phyloP scores from a whole-genome alignment of 768 basidiomycete species.

The Hygrophoropsis aurantiaca region DNA sequence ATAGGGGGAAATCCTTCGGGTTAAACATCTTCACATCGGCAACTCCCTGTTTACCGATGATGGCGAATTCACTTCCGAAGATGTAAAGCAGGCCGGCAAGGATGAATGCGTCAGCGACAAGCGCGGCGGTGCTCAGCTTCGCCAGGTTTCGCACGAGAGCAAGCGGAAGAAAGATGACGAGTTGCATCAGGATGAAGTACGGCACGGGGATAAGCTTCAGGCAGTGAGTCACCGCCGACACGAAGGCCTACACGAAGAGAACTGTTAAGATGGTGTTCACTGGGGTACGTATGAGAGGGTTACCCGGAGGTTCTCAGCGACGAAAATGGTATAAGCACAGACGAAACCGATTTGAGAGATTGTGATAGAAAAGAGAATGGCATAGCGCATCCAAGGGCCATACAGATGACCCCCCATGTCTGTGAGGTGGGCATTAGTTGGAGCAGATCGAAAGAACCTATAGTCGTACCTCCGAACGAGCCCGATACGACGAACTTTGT shows the following conservation, averaged over 20 bases:
- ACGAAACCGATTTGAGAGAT: constrained; percentile 91
- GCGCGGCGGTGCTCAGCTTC: constrained; percentile 87
- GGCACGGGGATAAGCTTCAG: constrained; percentile 61
- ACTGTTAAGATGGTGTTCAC: neutral
- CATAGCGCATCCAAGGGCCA: constrained; percentile 89
- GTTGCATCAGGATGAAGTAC: constrained; percentile 81
- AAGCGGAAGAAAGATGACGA: constrained; percentile 86
- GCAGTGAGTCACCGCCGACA: constrained; percentile 79
- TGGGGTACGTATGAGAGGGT: neutral
- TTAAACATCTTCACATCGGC: constrained; percentile 89
- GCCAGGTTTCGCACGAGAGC: constrained; percentile 92
- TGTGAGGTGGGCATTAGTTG: constrained; percentile 22
- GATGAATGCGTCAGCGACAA: constrained; percentile 95
- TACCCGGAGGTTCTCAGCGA: constrained; percentile 82
- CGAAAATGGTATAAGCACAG: constrained; percentile 92
- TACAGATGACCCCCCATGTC: constrained; percentile 94
- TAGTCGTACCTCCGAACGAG: constrained; percentile 82
- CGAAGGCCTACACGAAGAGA: constrained; percentile 62
- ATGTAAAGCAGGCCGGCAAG: constrained; percentile 85
- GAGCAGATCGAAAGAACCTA: neutral
- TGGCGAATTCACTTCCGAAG: constrained; percentile 77
- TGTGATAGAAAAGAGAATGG: constrained; percentile 84
- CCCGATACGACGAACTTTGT: constrained; percentile 88
- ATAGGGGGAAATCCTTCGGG: constrained; percentile 80
- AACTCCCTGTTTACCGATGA: constrained; percentile 67